phyloP scores from a whole-genome alignment of 2,329 filamentous ascomycete genomes.

The Aspergillus caelatus region DNA sequence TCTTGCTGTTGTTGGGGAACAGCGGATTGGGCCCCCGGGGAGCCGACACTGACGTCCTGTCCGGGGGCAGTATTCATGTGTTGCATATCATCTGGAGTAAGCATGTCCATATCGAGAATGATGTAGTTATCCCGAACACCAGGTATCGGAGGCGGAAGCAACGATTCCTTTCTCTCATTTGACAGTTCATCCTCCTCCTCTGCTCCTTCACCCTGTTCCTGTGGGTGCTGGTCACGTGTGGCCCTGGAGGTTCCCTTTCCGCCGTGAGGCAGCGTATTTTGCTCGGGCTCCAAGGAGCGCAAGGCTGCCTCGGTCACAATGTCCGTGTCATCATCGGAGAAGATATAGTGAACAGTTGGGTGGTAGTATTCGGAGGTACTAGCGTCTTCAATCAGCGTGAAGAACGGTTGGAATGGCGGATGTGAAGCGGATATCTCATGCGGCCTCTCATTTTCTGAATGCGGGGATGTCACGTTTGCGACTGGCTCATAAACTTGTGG shows the following conservation, averaged over 20 bases:
- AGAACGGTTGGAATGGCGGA: slow-evolving; percentile 74
- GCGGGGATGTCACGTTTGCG: slow-evolving; percentile 6
- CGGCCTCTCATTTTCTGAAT: slow-evolving; percentile 17
- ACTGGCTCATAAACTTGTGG: slow-evolving; percentile 16
- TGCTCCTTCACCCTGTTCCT: slow-evolving; percentile 3
- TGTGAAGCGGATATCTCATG: slow-evolving; percentile 26
- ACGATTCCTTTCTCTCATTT: slow-evolving; percentile 29
- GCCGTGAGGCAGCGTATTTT: slow-evolving; percentile 33
- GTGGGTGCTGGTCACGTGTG: slow-evolving; percentile 11
- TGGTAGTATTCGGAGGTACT: slow-evolving; percentile 76
- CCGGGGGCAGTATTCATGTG: slow-evolving; percentile 18
- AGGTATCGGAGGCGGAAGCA: slow-evolving; percentile 51
- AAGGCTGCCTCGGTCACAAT: slow-evolving; percentile 69
- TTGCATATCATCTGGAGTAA: slow-evolving; percentile 8
- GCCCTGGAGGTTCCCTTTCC: slow-evolving; percentile 16
- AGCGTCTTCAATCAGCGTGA: slow-evolving; percentile 78
- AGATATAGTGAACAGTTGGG: slow-evolving; percentile 87
- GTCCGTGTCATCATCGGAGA: slow-evolving; percentile 86
- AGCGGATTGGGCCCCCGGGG: slow-evolving; percentile 22
- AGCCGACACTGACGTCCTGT: slow-evolving; percentile 21
- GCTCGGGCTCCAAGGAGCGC: slow-evolving; percentile 54
- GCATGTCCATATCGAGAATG: slow-evolving; percentile 56
- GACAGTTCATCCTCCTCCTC: slow-evolving; percentile 27
- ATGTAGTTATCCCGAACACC: slow-evolving; percentile 59
- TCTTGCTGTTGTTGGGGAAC: slow-evolving; percentile 13